phyloP scores from a whole-genome alignment of 805 yeast species.

The Candida piceae region DNA sequence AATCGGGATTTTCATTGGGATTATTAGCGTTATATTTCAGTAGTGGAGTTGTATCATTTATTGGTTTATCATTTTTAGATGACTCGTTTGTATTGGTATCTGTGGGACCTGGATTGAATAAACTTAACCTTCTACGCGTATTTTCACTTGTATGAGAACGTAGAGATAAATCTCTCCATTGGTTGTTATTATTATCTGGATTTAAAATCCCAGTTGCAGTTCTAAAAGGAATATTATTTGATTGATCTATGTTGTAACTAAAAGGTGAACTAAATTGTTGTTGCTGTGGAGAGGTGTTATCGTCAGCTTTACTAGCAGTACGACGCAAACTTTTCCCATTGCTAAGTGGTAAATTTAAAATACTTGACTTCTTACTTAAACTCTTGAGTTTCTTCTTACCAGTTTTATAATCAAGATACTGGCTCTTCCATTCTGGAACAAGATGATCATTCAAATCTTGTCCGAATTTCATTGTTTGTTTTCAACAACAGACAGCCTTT shows the following conservation, averaged over 20 bases:
- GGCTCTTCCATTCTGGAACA: slow-evolving; percentile 85
- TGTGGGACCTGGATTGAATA: background rate
- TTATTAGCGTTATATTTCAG: background rate
- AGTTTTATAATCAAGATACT: slow-evolving; percentile 66
- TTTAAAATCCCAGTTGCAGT: too few relatives aligned
- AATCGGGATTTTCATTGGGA: background rate
- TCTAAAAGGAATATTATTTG: too few relatives aligned
- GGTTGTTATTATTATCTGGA: too few relatives aligned
- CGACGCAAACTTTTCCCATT: too few relatives aligned
- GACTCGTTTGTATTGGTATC: background rate
- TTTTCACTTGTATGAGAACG: too few relatives aligned
- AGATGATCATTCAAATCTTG: slow-evolving; percentile 61
- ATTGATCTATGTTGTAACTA: too few relatives aligned
- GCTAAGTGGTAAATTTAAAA: slow-evolving; percentile 1
- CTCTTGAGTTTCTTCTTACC: slow-evolving; percentile 37
- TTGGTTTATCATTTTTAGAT: background rate
- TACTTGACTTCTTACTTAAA: slow-evolving; percentile 17
- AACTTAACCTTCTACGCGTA: background rate
- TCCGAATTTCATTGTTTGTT: slow-evolving; percentile 59
- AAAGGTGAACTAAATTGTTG: too few relatives aligned
- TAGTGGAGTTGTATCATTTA: background rate
- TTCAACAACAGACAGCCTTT: too few relatives aligned
- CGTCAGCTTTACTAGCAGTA: too few relatives aligned
- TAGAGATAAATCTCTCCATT: too few relatives aligned
- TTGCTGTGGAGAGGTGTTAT: too few relatives aligned